These are phyloP conservation scores for Nidularia sp. DNA, from an alignment of 768 basidiomycete genomes.

Conservation along the genomic window DNA sequence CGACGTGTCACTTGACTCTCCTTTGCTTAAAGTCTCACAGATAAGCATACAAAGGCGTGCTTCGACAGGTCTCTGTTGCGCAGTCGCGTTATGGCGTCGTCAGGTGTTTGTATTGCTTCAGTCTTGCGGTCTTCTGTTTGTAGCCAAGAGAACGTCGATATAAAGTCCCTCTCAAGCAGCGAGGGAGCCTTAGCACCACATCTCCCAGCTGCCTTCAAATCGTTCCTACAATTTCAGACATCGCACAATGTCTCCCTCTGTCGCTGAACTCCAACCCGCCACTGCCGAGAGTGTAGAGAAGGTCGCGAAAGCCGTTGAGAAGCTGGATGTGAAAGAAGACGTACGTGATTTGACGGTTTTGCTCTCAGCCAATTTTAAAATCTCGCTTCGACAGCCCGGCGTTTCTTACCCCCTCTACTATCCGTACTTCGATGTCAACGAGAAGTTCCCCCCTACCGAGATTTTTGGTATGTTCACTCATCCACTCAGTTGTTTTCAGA, in stretches of 20 bases:
- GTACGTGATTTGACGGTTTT: constrained; percentile 1
- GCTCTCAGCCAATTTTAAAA: not conserved
- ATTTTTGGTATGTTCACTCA: constrained; percentile 31
- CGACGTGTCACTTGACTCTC: no score
- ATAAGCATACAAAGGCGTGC: no score
- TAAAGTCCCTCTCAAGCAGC: no score
- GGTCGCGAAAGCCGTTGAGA: constrained; percentile 6
- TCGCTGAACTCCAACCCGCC: constrained; percentile 15
- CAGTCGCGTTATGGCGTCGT: no score
- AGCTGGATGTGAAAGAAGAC: constrained; percentile 2
- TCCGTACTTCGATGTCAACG: constrained; percentile 39
- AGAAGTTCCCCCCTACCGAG: constrained; percentile 48
- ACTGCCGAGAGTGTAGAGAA: constrained; percentile 4
- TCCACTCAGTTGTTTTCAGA: not conserved
- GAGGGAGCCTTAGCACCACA: no score
- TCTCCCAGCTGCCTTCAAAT: no score
- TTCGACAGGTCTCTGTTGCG: no score
- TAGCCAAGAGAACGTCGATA: no score
- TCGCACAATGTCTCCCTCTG: constrained; percentile 24
- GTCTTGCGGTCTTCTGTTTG: no score
- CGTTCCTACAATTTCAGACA: no score
- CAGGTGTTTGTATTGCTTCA: no score
- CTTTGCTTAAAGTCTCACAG: no score
- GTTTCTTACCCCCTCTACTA: constrained; percentile 47
- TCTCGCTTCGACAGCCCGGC: constrained; percentile 16